Base-by-base conservation (phyloP, 2,329 filamentous ascomycete species). In the Penicillium sp. region DNA sequence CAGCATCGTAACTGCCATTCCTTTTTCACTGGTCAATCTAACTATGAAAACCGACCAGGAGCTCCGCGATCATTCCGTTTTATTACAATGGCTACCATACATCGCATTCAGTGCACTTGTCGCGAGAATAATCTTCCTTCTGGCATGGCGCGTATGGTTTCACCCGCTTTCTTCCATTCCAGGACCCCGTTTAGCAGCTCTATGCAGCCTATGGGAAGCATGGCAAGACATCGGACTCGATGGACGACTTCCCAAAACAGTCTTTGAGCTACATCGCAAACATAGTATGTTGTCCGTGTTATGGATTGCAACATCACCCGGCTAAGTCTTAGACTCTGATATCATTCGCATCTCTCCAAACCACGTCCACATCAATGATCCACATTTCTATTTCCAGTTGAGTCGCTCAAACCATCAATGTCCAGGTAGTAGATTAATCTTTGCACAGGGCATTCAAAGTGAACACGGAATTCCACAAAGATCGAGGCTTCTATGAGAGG, bases 271-370 rank as follows among this genome's bases (percentile, higher is more conserved):
- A 5, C 18, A 22, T 22, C 18, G 18, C 18, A 22, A 22, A 9
- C 9, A 22, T 22, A 22, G 18, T 22, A 22, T 9, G 18, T 22
- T 22, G 5, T 5, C 9, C 18, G 18, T 22, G 18, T 5, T 9
- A 9, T 5, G 18, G 18, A 9, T 5, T 9, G 26, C 32, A 27
- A 9, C 16, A 10, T 20, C 7, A 14, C 23, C 8, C 8, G 3
- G 8, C 22, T 32, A 28, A 38, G 18, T 22, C 18, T 10, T 16
- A 38, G 35, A 38, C 26, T 23, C 35, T 8, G 35, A 38, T 32
- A 32, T 38, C 13, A 22, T 38, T 28, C 35, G 35, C 15, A 38
- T 39, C 15, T 27, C 29, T 3, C 36, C 36, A 22, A 34, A 39
- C 23, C 29, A 32, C 9, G 26, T 39, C 12, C 36, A 39, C 31